Evolutionary conservation across 371 early-diverging fungal genomes (phyloP).

Genomic region (Thermomucor indicae-seudaticae): DNA sequence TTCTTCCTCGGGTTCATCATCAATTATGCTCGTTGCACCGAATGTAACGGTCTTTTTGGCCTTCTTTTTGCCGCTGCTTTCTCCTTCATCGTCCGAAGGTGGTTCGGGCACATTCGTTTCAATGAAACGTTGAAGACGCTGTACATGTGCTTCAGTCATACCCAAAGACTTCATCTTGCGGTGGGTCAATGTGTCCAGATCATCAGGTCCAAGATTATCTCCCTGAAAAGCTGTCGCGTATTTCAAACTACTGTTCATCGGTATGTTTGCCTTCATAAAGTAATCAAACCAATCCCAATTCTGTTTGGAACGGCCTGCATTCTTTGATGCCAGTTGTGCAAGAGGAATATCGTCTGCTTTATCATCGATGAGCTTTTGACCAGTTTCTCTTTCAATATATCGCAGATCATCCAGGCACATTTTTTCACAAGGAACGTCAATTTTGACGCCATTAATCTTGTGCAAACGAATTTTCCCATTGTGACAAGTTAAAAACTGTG

Average conservation of each 20-base stretch:
- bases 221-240: slow-evolving; percentile 81
- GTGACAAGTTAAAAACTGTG: slow-evolving; percentile 72
- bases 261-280: slow-evolving; percentile 73
- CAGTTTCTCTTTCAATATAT: slow-evolving; percentile 58
- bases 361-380: slow-evolving; percentile 46
- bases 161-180: slow-evolving; percentile 72
- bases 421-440: slow-evolving; percentile 88
- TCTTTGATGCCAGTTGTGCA: slow-evolving; percentile 33
- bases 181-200: slow-evolving; percentile 69
- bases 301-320: slow-evolving; percentile 7
- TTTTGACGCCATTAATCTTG: slow-evolving; percentile 92
- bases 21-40: slow-evolving; percentile 39
- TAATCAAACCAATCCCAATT: slow-evolving; percentile 90
- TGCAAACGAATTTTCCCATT: slow-evolving; percentile 87
- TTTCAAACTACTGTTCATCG: slow-evolving; percentile 63
- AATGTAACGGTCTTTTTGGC: slow-evolving; percentile 40
- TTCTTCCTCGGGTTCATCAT: slow-evolving; percentile 30
- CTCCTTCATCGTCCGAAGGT: slow-evolving; percentile 42
- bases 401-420: slow-evolving; percentile 74
- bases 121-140: slow-evolving; percentile 66
- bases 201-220: slow-evolving; percentile 68
- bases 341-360: slow-evolving; percentile 43
- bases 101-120: slow-evolving; percentile 35
- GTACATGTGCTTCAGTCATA: slow-evolving; percentile 78
- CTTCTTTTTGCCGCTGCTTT: slow-evolving; percentile 11